These are phyloP conservation scores for Rhizophagus sp. DNA, from an alignment of 192 early-diverging fungal species.

Conservation along the genomic window DNA sequence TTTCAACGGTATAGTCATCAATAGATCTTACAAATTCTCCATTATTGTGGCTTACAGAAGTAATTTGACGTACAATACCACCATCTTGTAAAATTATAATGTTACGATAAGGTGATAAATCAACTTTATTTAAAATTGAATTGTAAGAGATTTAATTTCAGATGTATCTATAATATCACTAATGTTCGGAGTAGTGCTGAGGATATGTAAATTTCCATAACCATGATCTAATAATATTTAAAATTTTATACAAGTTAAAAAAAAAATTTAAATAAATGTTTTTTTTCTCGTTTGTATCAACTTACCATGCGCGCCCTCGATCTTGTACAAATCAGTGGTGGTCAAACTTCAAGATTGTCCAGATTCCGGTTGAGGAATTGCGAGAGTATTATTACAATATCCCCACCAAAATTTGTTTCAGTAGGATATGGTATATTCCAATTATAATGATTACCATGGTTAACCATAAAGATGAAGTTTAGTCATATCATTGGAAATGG, in stretches of 20 bases:
- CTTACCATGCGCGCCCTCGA: not conserved
- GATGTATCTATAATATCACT: not conserved
- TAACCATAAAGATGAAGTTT: not conserved
- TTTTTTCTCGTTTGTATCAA: not conserved
- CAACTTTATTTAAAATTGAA: not conserved
- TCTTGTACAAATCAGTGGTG: not conserved
- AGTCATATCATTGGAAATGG: too few relatives aligned
- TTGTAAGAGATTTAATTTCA: not conserved
- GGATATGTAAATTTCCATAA: not conserved
- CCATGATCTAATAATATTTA: not conserved
- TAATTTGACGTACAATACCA: not conserved
- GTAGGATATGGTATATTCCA: not conserved
- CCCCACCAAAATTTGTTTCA: not conserved
- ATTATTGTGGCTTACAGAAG: too few relatives aligned
- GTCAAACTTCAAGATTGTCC: not conserved
- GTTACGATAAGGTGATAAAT: not conserved
- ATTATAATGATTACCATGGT: not conserved
- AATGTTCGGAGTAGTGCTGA: not conserved
- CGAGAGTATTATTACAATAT: not conserved
- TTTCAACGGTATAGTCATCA: not conserved
- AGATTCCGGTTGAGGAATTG: not conserved
- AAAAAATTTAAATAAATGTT: not conserved
- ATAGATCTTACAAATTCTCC: not conserved
- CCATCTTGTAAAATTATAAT: conserved; percentile 1
- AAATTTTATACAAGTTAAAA: not conserved